A percentile compares a stretch with the other conserved stretches of the same genome.
Evolutionary conservation across 495 filamentous ascomycete species (phyloP).

Genomic region (Sphaerosporella brunnea): DNA sequence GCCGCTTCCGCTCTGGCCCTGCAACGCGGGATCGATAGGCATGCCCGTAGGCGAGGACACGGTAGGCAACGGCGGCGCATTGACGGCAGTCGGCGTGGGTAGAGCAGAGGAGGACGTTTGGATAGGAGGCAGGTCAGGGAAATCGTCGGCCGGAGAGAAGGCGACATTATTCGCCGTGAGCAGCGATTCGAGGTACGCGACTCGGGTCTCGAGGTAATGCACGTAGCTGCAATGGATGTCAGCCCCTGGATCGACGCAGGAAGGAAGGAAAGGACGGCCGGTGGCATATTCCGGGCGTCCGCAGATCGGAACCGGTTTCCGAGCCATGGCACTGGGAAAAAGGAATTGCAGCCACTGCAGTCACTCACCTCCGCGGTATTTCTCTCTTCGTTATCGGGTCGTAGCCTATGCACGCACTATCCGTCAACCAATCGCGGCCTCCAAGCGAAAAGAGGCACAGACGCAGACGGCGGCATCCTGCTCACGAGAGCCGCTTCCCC

Average conservation of each 20-base stretch:
- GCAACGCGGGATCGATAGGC: constrained; percentile 16
- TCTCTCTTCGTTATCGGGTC: constrained; percentile 91
- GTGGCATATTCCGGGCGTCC: too few species aligned
- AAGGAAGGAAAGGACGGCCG: too few species aligned
- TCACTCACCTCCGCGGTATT: constrained; percentile 63
- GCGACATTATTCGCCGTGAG: constrained; percentile 50
- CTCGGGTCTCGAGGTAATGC: constrained; percentile 75
- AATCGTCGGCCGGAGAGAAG: constrained; percentile 57
- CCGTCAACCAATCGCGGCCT: constrained; percentile 11
- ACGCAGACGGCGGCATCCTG: too few species aligned
- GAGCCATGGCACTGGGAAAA: too few species aligned
- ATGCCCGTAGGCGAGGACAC: constrained; percentile 12
- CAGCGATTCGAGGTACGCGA: constrained; percentile 66
- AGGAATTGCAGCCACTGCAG: not conserved
- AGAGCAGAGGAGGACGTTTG: constrained; percentile 26
- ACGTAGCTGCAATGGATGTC: constrained; percentile 50
- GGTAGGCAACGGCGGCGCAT: constrained; percentile 23
- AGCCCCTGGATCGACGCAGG: not conserved
- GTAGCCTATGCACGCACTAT: constrained; percentile 78
- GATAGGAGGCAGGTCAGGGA: constrained; percentile 46
- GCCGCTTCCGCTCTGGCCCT: constrained; percentile 7
- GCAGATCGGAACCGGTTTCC: too few species aligned
- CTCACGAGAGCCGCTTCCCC: not conserved
- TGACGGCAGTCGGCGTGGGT: constrained; percentile 30
- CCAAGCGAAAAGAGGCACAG: not conserved